A percentile compares a stretch with the other conserved stretches of the same genome.
These are phyloP conservation scores for Saccharata proteae DNA, from an alignment of 2,329 filamentous ascomycete species.

Conservation along the genomic window DNA sequence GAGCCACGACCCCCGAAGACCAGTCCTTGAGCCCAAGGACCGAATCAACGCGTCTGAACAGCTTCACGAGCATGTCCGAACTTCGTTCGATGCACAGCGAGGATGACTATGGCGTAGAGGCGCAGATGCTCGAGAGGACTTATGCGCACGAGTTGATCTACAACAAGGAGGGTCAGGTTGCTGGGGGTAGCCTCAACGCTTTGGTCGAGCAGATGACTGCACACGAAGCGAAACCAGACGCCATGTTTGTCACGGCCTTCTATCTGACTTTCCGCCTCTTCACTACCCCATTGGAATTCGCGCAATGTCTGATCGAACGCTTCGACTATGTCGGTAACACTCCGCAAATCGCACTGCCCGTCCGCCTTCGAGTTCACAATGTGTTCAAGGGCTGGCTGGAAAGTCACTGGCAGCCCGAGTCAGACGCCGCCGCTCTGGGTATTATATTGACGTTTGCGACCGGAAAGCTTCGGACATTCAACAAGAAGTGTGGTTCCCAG, in stretches of 20 bases:
- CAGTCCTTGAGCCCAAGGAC: slow-evolving; percentile 40
- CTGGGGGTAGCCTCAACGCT: slow-evolving; percentile 78
- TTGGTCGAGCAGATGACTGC: slow-evolving; percentile 90
- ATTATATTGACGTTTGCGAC: slow-evolving; percentile 73
- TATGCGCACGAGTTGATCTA: slow-evolving; percentile 84
- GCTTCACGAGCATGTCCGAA: slow-evolving; percentile 45
- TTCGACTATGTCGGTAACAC: slow-evolving; percentile 85
- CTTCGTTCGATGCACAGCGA: slow-evolving; percentile 56
- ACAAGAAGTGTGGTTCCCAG: slow-evolving; percentile 70
- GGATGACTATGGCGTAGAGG: slow-evolving; percentile 68
- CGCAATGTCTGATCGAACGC: slow-evolving; percentile 72
- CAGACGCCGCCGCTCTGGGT: slow-evolving; percentile 63
- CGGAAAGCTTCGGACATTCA: slow-evolving; percentile 51
- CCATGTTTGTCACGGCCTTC: slow-evolving; percentile 85
- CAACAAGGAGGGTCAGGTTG: slow-evolving; percentile 90
- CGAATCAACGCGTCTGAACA: slow-evolving; percentile 47
- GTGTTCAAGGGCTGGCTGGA: slow-evolving; percentile 96
- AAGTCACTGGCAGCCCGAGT: slow-evolving; percentile 80
- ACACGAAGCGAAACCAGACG: slow-evolving; percentile 84
- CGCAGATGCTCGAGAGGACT: slow-evolving; percentile 77
- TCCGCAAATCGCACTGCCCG: slow-evolving; percentile 61
- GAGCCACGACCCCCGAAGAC: slow-evolving; percentile 75
- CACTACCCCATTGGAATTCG: slow-evolving; percentile 66
- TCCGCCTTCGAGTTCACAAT: slow-evolving; percentile 86
- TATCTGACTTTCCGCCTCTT: slow-evolving; percentile 95